These are phyloP conservation scores for Phytophthora idaei DNA, from an alignment of 352 stramenopile species.

Conservation along the genomic window DNA sequence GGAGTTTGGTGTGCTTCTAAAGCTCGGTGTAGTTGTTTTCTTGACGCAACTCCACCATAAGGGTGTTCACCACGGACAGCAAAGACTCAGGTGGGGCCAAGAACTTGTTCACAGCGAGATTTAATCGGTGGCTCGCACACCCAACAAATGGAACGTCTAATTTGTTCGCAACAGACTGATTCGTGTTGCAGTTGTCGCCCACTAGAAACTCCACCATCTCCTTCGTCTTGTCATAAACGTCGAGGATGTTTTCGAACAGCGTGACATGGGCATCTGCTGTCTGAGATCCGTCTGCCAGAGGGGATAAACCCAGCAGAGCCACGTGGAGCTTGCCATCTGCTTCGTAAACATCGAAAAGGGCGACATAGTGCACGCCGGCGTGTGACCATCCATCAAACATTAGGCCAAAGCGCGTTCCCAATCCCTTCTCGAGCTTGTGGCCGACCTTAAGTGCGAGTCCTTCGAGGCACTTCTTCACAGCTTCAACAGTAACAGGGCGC, in stretches of 20 bases:
- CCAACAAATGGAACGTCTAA: not conserved
- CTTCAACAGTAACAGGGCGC: not conserved
- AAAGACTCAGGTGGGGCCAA: constrained; percentile 1
- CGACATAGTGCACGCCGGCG: constrained; percentile 6
- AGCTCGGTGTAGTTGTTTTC: constrained; percentile 7
- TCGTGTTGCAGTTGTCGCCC: constrained; percentile 10
- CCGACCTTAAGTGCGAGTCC: constrained; percentile 6
- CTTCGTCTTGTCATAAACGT: constrained; percentile 15
- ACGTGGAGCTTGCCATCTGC: constrained; percentile 1
- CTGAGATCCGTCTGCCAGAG: not conserved
- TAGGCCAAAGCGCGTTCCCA: constrained; percentile 10
- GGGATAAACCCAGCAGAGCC: not conserved
- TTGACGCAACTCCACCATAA: constrained; percentile 12
- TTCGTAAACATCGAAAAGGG: constrained; percentile 5
- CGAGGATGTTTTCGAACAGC: constrained; percentile 11
- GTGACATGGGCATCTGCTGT: constrained; percentile 8
- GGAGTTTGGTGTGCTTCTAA: not conserved
- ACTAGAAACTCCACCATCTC: constrained; percentile 12
- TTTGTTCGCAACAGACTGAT: constrained; percentile 5
- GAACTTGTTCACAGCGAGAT: constrained; percentile 15
- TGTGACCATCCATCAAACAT: constrained; percentile 13
- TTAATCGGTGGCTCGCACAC: constrained; percentile 1
- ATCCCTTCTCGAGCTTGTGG: not conserved
- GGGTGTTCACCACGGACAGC: not conserved
- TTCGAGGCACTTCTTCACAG: constrained; percentile 9